Evolutionary conservation across 169 alveolate species (phyloP), one percentile per base, ranked within the genome.

Genomic region (Plasmodium gallinaceum): DNA sequence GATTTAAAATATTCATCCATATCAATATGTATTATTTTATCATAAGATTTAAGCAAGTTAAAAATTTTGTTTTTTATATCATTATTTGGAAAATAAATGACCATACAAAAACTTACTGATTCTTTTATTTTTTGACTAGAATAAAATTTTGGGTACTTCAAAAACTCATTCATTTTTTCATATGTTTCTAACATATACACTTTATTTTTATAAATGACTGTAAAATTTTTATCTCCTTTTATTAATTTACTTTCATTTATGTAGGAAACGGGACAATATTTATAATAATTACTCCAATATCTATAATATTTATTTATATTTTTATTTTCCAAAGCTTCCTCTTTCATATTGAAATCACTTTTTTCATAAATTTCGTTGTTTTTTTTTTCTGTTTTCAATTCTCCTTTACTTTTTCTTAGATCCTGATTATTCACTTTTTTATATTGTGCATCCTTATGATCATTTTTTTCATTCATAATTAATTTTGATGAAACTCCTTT

Each of bases 211-310:
- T 83, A 83, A 22, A 71, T 57, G 1, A 45, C 46, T 61, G 32
- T 7, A 51, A 54, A 83, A 1, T 7, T 43, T 57, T 83, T 68
- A n/a, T 68, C 66, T 8, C 91, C 91, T 32, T 68, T 58, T 14
- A 39, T 62, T 18, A 83, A 52, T 48, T 72, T 83, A 39, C 46
- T 83, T 37, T 83, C 85, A 61, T 83, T 69, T 42, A 83, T 46
- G 52, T 52, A 83, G n/a, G 83, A 66, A 9, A 83, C 91, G 2
- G 91, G 91, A n/a, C 91, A 83, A 46, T 39, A 68, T 62, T 66
- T 51, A 62, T 83, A 83, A 58, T 20, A 83, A 12, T 18, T 18
- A 26, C 48, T 71, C 91, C 91, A 83, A 20, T 61, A 43, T 37
- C 83, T 69, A 58, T 83, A 54, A 48, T 83, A 83, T 20, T 14